These are phyloP conservation scores for Annulohypoxylon truncatum DNA, from an alignment of 2,329 filamentous ascomycete genomes.

Conservation along the genomic window DNA sequence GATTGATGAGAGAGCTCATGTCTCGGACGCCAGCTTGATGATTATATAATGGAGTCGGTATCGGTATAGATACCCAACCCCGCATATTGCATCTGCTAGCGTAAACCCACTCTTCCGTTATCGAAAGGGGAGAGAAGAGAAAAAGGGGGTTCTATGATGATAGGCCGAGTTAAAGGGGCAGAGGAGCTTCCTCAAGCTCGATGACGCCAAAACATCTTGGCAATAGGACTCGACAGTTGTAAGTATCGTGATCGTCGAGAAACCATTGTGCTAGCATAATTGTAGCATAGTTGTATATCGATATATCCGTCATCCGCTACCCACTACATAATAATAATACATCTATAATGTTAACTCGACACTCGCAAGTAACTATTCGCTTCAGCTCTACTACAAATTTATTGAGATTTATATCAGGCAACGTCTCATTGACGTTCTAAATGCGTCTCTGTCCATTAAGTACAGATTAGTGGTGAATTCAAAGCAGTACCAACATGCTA, in stretches of 20 bases:
- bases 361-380: not conserved
- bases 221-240: not conserved
- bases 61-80: slow-evolving; percentile 10
- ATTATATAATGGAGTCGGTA: not conserved
- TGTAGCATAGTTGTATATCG: not conserved
- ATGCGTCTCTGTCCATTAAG: slow-evolving; percentile 1
- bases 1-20: not conserved
- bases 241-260: not conserved
- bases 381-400: not conserved
- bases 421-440: slow-evolving; percentile 5
- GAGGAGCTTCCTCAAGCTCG: not conserved
- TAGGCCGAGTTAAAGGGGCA: not conserved
- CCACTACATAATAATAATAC: not conserved
- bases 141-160: not conserved
- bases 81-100: slow-evolving; percentile 12
- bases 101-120: slow-evolving; percentile 4
- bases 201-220: not conserved
- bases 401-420: slow-evolving; percentile 3
- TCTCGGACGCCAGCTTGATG: not conserved
- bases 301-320: not conserved
- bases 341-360: not conserved
- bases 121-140: not conserved
- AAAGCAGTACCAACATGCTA: slow-evolving; percentile 6
- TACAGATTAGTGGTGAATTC: slow-evolving; percentile 13
- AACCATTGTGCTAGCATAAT: not conserved